Evolutionary conservation across 2,329 filamentous ascomycete species (phyloP), one percentile per base, ranked within the genome.

Genomic region (Aspergillus viridinutans): DNA sequence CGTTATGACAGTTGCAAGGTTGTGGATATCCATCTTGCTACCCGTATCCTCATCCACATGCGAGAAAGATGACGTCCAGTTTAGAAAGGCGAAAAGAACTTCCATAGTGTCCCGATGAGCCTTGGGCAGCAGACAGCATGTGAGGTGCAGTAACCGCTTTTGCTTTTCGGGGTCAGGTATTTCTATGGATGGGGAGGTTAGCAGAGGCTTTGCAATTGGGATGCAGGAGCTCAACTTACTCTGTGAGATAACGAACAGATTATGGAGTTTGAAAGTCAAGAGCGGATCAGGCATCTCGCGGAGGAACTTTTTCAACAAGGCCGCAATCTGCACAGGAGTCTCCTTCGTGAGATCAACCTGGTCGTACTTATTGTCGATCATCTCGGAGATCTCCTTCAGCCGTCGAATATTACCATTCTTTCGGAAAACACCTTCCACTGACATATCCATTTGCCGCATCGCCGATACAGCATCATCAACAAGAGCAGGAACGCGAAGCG

Each of bases 381-480:
- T 81, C 55, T 95, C 90, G 42, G 91, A 88, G 6, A 95, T 81
- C 60, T 96, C 92, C 65, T 90, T 90, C 48, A 97, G 81, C 64
- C 92, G 90, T 74, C 94, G 93, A 78, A 99, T 97, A 74, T 97
- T 99, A 66, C 94, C 94, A 68, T 97, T 99, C 82, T 99, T 99
- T 66, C 94, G 87, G 84, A 99, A 99, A 23, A 99, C 92, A 67
- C 94, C 94, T 74, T 99, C 94, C 1, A 99, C 91, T 1, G 93
- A 97, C 79, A 99, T 92, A 73, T 99, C 94, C 91, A 99, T 97
- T 75, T 93, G 94, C 66, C 92, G 87, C 90, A 99, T 96, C 12
- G 92, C 92, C 3, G 90, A 89, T 40, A 99, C 88, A 50, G 93
- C 87, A 71, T 97, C 93, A 68, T 97, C 93, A n/a, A 99, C 84